These are phyloP conservation scores for Colletotrichum chlorophyti DNA, from an alignment of 2,329 filamentous ascomycete genomes.

Conservation along the genomic window DNA sequence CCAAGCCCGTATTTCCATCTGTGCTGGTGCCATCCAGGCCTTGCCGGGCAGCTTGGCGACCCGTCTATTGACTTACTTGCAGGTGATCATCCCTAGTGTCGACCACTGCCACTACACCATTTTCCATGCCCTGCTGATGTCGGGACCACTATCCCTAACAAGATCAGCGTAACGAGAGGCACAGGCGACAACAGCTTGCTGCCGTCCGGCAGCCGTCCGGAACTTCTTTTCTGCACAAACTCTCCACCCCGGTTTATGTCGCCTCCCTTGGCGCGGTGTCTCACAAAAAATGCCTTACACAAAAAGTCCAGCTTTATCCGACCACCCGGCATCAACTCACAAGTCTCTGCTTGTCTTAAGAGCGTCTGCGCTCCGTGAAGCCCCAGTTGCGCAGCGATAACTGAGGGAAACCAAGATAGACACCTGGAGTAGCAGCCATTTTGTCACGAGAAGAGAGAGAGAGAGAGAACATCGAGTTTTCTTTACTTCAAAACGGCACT, in stretches of 20 bases:
- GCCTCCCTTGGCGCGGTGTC: background rate
- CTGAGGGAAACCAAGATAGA: no score
- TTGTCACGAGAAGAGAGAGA: no score
- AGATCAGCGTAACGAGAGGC: background rate
- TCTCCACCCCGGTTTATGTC: background rate
- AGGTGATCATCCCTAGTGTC: slow-evolving; percentile 20
- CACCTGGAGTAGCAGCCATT: no score
- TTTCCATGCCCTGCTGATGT: slow-evolving; percentile 19
- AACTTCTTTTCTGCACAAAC: background rate
- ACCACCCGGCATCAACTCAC: no score
- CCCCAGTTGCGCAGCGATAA: no score
- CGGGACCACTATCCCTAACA: background rate
- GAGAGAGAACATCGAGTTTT: no score
- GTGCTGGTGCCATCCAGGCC: slow-evolving; percentile 24
- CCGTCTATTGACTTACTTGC: slow-evolving; percentile 27
- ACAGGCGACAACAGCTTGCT: slow-evolving; percentile 6
- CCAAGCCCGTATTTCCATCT: slow-evolving; percentile 8
- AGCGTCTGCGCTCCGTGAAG: no score
- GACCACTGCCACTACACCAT: slow-evolving; percentile 27
- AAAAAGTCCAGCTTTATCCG: background rate
- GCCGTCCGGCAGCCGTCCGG: background rate
- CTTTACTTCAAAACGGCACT: no score
- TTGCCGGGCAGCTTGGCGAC: slow-evolving; percentile 14
- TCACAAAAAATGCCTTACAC: no score
- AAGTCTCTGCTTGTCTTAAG: no score